These are phyloP conservation scores for Eimeria acervulina DNA, from an alignment of 169 alveolate genomes.

Conservation along the genomic window DNA sequence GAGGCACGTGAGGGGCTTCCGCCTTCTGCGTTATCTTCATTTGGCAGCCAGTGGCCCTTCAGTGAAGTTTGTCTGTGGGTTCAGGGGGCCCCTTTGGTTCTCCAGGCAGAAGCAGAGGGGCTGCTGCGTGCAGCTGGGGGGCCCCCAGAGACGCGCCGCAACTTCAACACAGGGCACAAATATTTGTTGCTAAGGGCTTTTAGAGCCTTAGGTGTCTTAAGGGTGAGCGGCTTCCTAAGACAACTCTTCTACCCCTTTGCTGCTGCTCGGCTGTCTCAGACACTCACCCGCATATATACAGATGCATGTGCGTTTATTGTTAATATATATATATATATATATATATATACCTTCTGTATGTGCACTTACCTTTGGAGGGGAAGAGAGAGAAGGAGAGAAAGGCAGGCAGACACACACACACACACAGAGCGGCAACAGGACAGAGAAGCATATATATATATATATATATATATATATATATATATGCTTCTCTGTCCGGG, in stretches of 20 bases:
- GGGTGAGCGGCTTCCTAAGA: not conserved
- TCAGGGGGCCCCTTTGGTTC: not conserved
- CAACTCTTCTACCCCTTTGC: too few relatives aligned
- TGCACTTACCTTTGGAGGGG: not conserved
- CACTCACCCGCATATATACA: too few relatives aligned
- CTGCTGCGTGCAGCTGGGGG: not conserved
- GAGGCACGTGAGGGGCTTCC: constrained; percentile 2
- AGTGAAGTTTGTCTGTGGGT: constrained; percentile 44
- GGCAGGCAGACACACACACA: too few relatives aligned
- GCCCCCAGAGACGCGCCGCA: not conserved
- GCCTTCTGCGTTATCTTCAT: not conserved
- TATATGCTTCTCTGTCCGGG: too few relatives aligned
- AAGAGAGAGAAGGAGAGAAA: too few relatives aligned
- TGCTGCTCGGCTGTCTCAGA: too few relatives aligned
- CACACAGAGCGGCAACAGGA: too few relatives aligned
- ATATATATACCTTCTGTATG: too few relatives aligned
- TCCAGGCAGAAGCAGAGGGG: constrained; percentile 16
- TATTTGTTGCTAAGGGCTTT: constrained; percentile 19
- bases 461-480: too few relatives aligned
- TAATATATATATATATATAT: too few relatives aligned
- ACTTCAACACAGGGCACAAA: constrained; percentile 41
- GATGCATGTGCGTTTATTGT: too few relatives aligned
- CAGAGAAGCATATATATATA: too few relatives aligned
- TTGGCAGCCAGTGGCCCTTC: constrained; percentile 49
- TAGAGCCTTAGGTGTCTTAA: constrained; percentile 27